phyloP scores from a whole-genome alignment of 1,139 yeast genomes.

The Yamadazyma kanchanaburiensis region DNA sequence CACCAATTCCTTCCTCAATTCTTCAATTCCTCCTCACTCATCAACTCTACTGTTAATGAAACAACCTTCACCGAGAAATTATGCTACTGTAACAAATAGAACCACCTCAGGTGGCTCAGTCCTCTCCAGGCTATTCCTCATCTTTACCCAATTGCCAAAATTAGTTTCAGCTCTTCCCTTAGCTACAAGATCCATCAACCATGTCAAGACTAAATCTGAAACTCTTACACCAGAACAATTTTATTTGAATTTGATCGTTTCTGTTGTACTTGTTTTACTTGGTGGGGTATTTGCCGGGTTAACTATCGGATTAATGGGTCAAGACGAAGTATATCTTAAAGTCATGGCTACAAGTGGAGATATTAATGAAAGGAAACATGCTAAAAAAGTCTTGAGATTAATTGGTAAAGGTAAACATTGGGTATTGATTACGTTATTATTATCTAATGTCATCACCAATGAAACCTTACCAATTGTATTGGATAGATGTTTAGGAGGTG shows the following conservation, averaged over 20 bases:
- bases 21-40: too few relatives aligned
- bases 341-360: conserved; percentile 65
- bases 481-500: conserved; percentile 92
- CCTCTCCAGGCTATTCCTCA: conserved; percentile 13
- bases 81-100: conserved; percentile 1
- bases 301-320: conserved; percentile 95
- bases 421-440: conserved; percentile 88
- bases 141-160: conserved; percentile 23
- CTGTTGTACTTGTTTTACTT: conserved; percentile 68
- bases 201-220: conserved; percentile 13
- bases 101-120: conserved; percentile 2
- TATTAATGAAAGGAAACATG: conserved; percentile 59
- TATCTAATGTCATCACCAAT: conserved; percentile 89
- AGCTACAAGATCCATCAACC: conserved; percentile 11
- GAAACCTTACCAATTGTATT: conserved; percentile 93
- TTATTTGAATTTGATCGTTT: conserved; percentile 54
- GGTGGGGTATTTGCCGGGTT: conserved; percentile 98
- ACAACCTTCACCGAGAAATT: conserved; percentile 6
- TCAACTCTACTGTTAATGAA: too few relatives aligned
- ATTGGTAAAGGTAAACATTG: conserved; percentile 90
- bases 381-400: conserved; percentile 69
- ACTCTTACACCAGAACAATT: conserved; percentile 41
- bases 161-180: conserved; percentile 26
- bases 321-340: conserved; percentile 85
- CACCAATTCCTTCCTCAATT: too few relatives aligned